phyloP scores from a whole-genome alignment of 148 eudicot genomes.

The Cornus kousa region DNA sequence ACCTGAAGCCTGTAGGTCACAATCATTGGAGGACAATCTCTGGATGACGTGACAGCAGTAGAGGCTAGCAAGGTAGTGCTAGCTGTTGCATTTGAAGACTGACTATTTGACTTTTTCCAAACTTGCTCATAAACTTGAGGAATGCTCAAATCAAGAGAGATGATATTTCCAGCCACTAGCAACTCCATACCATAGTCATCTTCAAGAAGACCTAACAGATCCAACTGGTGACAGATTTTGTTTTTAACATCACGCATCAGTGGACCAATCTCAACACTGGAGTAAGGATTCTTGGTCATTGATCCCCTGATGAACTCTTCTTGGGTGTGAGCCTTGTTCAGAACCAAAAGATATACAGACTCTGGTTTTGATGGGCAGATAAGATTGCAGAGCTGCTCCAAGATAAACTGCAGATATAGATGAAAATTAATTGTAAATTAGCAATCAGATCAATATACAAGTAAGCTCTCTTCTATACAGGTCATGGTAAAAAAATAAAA shows the following conservation, averaged over 20 bases:
- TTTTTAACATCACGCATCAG: conserved; percentile 99
- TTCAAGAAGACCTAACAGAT: conserved; percentile 86
- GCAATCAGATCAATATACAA: background rate
- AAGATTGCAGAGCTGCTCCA: conserved; percentile 98
- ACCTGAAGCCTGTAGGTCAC: conserved; percentile 99
- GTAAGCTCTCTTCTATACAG: background rate
- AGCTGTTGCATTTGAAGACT: conserved; percentile 54
- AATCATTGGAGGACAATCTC: conserved; percentile 94
- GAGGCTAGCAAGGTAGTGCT: conserved; percentile 52
- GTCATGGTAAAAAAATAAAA: background rate
- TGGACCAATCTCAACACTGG: conserved; percentile 95
- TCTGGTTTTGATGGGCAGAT: conserved; percentile 96
- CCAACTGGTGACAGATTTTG: conserved; percentile 94
- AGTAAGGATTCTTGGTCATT: conserved; percentile 98
- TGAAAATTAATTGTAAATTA: conserved; percentile 9
- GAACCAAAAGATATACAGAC: conserved; percentile 79
- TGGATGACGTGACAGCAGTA: conserved; percentile 49
- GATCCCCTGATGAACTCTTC: conserved; percentile 99
- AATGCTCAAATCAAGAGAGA: conserved; percentile 90
- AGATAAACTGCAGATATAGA: conserved; percentile 68
- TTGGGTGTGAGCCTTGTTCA: conserved; percentile 97
- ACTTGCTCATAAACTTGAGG: conserved; percentile 94
- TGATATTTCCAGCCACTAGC: conserved; percentile 93
- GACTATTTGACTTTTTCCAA: conserved; percentile 88
- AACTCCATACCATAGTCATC: conserved; percentile 99